These are phyloP conservation scores for Gillenia trifoliata DNA, from an alignment of 306 rosid genomes.

Conservation along the genomic window DNA sequence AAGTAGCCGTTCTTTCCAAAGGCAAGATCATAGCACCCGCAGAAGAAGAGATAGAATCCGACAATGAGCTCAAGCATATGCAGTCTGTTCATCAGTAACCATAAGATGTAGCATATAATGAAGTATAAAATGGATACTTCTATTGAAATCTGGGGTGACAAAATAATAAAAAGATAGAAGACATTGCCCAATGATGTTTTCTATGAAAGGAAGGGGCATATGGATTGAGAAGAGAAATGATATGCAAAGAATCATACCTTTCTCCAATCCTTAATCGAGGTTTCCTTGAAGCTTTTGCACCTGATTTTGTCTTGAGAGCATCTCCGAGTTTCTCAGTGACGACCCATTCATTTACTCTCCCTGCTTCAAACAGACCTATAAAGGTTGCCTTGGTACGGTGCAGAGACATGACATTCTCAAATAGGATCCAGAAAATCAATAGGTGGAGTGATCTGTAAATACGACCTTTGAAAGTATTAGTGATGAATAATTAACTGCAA, in stretches of 20 bases:
- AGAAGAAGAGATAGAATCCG: slow-evolving; percentile 73
- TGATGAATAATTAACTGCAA: background rate
- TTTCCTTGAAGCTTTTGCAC: slow-evolving; percentile 51
- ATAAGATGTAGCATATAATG: too few relatives aligned
- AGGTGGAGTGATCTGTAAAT: slow-evolving; percentile 75
- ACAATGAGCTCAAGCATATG: slow-evolving; percentile 67
- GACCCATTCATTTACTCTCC: slow-evolving; percentile 88
- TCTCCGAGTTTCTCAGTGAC: slow-evolving; percentile 95
- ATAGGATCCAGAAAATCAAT: slow-evolving; percentile 80
- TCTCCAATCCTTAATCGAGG: slow-evolving; percentile 48
- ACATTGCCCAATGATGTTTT: background rate
- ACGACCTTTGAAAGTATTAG: background rate
- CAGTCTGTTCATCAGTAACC: slow-evolving; percentile 44
- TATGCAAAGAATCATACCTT: slow-evolving; percentile 38
- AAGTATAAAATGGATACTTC: too few relatives aligned
- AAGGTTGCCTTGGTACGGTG: slow-evolving; percentile 90
- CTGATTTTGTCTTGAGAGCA: slow-evolving; percentile 61
- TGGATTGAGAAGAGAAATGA: background rate
- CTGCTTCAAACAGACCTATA: slow-evolving; percentile 76
- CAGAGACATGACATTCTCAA: slow-evolving; percentile 92
- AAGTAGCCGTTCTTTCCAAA: slow-evolving; percentile 71
- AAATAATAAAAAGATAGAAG: too few relatives aligned
- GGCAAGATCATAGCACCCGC: slow-evolving; percentile 71
- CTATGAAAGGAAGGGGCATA: background rate
- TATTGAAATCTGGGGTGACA: too few relatives aligned